Conservation (phyloP, 2,329 filamentous ascomycete species). For the Pseudocercospora crystallina region DNA sequence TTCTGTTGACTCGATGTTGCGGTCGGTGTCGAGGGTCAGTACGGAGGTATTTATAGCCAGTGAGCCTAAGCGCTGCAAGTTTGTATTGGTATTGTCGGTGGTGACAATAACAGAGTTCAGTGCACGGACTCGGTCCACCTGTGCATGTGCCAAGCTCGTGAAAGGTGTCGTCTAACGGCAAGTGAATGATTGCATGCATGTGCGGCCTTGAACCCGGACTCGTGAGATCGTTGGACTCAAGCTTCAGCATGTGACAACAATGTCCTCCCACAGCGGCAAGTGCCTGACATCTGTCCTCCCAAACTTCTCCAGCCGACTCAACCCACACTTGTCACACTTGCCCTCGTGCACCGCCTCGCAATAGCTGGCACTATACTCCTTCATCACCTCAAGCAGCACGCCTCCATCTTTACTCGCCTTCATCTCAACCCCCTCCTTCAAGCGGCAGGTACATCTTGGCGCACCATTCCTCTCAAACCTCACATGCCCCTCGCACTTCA, state of each 20-base stretch:
- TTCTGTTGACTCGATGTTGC: too few relatives aligned
- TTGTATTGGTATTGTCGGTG: too few relatives aligned
- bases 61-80: too few relatives aligned
- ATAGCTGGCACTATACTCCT: conserved; percentile 19
- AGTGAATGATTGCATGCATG: too few relatives aligned
- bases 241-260: neutral
- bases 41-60: too few relatives aligned
- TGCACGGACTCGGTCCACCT: too few relatives aligned
- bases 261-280: conserved; percentile 21
- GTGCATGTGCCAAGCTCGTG: too few relatives aligned
- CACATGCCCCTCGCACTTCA: conserved; percentile 11
- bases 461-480: conserved; percentile 21
- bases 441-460: conserved; percentile 17
- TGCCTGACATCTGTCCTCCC: conserved; percentile 11
- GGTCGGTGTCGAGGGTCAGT: too few relatives aligned
- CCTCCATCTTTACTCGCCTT: conserved; percentile 18
- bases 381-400: conserved; percentile 22
- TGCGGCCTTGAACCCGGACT: too few relatives aligned
- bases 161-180: too few relatives aligned
- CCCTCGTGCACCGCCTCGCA: conserved; percentile 21
- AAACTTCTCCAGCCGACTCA: conserved; percentile 18
- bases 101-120: too few relatives aligned
- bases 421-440: conserved; percentile 18
- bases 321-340: conserved; percentile 16
- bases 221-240: too few relatives aligned